Conservation (phyloP, 805 yeast genomes). For the Wickerhamiella parazyma region DNA sequence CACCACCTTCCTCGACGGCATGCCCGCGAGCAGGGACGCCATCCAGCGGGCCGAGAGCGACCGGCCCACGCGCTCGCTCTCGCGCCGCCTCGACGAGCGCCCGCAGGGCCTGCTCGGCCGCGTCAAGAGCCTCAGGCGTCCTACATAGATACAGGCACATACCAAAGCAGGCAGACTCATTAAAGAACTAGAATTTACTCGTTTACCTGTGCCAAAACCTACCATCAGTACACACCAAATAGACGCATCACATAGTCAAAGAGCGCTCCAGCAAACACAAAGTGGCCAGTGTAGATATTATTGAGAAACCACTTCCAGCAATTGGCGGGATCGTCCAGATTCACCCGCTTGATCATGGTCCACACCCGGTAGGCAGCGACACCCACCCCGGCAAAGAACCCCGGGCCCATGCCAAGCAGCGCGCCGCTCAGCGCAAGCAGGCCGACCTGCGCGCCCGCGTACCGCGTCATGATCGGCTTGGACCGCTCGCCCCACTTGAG, state of each 20-base stretch:
- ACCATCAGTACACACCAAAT: constrained; percentile 5
- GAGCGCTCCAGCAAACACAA: constrained; percentile 25
- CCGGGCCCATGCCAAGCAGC: constrained; percentile 74
- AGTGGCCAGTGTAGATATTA: constrained; percentile 52
- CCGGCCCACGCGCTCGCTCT: constrained; percentile 50
- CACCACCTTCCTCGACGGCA: constrained; percentile 87
- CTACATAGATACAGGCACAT: not conserved
- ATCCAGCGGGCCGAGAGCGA: constrained; percentile 23
- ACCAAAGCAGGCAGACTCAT: no score
- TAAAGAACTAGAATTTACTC: no score
- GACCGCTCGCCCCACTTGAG: constrained; percentile 81
- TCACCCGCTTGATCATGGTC: constrained; percentile 55
- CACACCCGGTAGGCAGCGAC: constrained; percentile 57
- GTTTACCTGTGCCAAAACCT: not conserved
- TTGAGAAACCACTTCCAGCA: constrained; percentile 74
- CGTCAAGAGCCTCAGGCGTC: constrained; percentile 1
- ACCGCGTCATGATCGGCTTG: constrained; percentile 49
- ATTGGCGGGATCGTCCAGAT: constrained; percentile 61
- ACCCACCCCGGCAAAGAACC: constrained; percentile 51
- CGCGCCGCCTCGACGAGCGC: constrained; percentile 13
- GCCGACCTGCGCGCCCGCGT: constrained; percentile 56
- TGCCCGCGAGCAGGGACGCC: constrained; percentile 64
- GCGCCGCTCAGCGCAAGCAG: constrained; percentile 55
- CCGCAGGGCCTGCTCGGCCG: constrained; percentile 7
- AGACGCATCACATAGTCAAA: constrained; percentile 26